Base-by-base conservation (phyloP, 2,329 filamentous ascomycete genomes). In the Cladosporium sphaerospermum region DNA sequence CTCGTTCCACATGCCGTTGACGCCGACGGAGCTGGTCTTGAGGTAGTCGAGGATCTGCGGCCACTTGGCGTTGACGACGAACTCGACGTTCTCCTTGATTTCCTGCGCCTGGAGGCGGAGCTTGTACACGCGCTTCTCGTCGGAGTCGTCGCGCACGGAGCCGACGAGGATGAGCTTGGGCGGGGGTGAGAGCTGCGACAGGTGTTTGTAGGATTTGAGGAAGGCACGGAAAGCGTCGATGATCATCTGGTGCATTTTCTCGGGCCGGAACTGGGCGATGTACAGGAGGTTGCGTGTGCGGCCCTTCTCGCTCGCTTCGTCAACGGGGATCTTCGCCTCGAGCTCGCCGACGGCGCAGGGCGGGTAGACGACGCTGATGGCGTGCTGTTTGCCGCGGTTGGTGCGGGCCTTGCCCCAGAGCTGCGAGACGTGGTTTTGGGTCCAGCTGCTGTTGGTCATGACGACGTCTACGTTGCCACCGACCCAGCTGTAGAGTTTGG, bases 1-100 rank as follows among this genome's bases (percentile, higher is more conserved):
- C 73, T 99, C 93, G 68, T 96, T 97, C 92, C 93, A 99, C 93
- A 99, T 99, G 64, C 88, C 89, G 63, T 99, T 99, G 31, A 95
- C 90, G 46, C 93, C 93, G 1, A 99, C 81, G 14, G 83, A 92
- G 3, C 87, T 84, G 57, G 77, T 83, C 50, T 82, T 75, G 56
- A 97, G 76, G 81, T 88, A 90, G 32, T 86, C 79, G 9, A 96
- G 76, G 50, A 99, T 88, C 61, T 89, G 82, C 3, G 87, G 83
- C 90, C 92, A 99, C 23, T 87, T 83, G 0, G 89, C 91, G 68
- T 99, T 91, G 53, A 90, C 84, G 58, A 95, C 81, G 68, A 99
- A 99, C 54, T 89, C 83, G 41, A 96, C 90, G 11, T 79, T 77
- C 49, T 95, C 86, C 64, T 88, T 88, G 69, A 97, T 86, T 53